Conservation (phyloP, 2,329 filamentous ascomycete species). For the Colletotrichum graminicola region DNA sequence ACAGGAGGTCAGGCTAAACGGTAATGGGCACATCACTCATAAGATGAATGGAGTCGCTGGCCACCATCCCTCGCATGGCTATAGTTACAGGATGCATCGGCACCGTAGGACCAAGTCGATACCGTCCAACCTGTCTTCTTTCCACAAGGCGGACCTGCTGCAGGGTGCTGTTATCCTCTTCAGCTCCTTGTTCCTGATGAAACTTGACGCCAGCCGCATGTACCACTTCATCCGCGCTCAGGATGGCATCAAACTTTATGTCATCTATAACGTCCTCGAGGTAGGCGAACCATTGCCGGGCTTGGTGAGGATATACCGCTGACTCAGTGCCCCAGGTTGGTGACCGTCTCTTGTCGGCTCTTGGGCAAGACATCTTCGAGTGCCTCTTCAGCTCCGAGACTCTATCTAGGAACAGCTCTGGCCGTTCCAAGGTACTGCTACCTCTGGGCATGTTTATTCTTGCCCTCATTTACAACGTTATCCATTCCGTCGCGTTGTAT, state of each 20-base stretch:
- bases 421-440: constrained; percentile 89
- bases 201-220: constrained; percentile 95
- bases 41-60: constrained; percentile 27
- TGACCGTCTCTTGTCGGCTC: constrained; percentile 88
- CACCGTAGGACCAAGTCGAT: constrained; percentile 85
- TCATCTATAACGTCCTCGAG: constrained; percentile 98
- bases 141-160: constrained; percentile 94
- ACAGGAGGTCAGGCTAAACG: constrained; percentile 27
- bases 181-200: constrained; percentile 88
- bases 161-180: constrained; percentile 90
- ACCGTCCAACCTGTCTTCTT: constrained; percentile 85
- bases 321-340: constrained; percentile 65
- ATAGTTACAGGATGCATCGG: constrained; percentile 51
- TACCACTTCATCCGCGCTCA: constrained; percentile 98
- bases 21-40: constrained; percentile 34
- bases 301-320: background rate
- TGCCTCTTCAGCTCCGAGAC: constrained; percentile 95
- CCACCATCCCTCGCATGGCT: constrained; percentile 42
- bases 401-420: constrained; percentile 86
- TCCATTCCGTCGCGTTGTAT: constrained; percentile 89
- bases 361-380: constrained; percentile 96
- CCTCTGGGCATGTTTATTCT: constrained; percentile 93
- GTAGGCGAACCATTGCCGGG: constrained; percentile 52
- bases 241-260: constrained; percentile 97
- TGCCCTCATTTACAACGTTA: constrained; percentile 86